Evolutionary conservation across 2,329 filamentous ascomycete genomes (phyloP).

Genomic region (Diaporthe sp.): DNA sequence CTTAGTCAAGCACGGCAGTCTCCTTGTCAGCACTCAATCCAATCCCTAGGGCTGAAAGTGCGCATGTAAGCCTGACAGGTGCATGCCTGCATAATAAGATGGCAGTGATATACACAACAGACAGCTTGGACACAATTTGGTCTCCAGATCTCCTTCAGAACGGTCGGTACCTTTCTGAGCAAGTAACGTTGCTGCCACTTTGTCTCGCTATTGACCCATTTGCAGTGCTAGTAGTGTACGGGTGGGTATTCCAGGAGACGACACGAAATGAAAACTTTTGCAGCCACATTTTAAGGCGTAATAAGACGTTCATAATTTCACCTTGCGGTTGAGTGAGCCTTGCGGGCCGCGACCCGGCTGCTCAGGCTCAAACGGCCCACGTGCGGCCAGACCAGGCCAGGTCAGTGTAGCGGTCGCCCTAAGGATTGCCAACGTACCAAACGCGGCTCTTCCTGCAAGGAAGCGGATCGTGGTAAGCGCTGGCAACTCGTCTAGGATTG

Average conservation of each 20-base stretch:
- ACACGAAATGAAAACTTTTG: not conserved
- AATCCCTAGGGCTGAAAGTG: conserved; percentile 34
- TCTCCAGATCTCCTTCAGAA: not conserved
- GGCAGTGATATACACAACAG: conserved; percentile 19
- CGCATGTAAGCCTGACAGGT: conserved; percentile 17
- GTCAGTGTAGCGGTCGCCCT: not conserved
- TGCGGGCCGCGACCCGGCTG: conserved; percentile 13
- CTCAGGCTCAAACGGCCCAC: not conserved
- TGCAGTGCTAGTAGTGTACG: not conserved
- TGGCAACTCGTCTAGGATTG: not conserved
- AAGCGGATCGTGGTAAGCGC: conserved; percentile 26
- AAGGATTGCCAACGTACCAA: not conserved
- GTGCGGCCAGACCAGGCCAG: not conserved
- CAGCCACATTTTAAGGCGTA: not conserved
- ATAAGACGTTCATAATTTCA: not conserved
- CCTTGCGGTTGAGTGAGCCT: not conserved
- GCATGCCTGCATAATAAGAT: conserved; percentile 16
- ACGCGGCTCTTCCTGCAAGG: conserved; percentile 22
- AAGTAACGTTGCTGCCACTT: conserved; percentile 11
- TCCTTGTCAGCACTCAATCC: conserved; percentile 32
- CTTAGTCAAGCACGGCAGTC: conserved; percentile 18
- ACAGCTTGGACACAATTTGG: not conserved
- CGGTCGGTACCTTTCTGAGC: not conserved
- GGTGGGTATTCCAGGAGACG: not conserved
- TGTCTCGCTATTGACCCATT: not conserved